These are phyloP conservation scores for Posidonia oceanica DNA, from an alignment of 116 monocot species.

Conservation along the genomic window DNA sequence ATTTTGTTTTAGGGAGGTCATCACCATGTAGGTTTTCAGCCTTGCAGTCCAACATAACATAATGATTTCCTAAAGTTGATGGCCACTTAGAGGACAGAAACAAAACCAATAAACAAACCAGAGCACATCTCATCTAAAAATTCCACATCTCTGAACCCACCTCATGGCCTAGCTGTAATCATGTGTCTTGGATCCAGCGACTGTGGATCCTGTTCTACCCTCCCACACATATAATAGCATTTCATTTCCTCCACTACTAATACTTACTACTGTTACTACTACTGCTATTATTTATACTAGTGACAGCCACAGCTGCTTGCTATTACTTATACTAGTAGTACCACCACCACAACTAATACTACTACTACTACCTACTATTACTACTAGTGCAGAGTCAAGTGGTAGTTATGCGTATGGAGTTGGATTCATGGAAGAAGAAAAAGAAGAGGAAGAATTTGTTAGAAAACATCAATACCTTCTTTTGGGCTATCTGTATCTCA, in stretches of 20 bases:
- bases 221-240: background rate
- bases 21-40: background rate
- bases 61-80: conserved; percentile 1
- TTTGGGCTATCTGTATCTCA: background rate
- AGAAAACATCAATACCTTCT: background rate
- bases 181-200: conserved; percentile 47
- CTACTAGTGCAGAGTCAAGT: background rate
- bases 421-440: conserved; percentile 7
- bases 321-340: too few species aligned
- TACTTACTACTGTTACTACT: too few species aligned
- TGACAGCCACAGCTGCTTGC: background rate
- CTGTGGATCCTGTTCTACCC: conserved; percentile 18
- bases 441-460: background rate
- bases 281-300: too few species aligned
- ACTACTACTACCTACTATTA: background rate
- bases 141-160: conserved; percentile 13
- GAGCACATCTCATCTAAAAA: conserved; percentile 12
- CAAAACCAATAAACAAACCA: conserved; percentile 11
- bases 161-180: conserved; percentile 23
- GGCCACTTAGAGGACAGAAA: background rate
- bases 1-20: background rate
- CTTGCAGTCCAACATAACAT: background rate
- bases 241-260: background rate
- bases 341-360: background rate
- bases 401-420: conserved; percentile 2